Percentiles rank a stretch among this genome's conserved stretches.
Conservation (phyloP, 169 alveolate species). For the Theileria annulata region DNA sequence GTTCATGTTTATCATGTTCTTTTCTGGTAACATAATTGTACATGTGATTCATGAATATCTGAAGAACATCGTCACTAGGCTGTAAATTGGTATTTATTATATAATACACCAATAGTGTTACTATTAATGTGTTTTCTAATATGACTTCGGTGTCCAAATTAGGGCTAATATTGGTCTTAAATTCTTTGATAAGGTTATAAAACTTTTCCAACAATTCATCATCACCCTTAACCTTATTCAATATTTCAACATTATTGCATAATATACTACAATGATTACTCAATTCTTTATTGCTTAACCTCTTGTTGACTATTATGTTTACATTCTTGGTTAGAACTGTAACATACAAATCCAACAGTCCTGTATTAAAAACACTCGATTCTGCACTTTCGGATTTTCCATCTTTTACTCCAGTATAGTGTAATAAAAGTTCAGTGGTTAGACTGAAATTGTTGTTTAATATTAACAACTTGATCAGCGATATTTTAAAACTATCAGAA, state of each 20-base stretch:
- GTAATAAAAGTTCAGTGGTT: neutral
- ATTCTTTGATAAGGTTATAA: neutral
- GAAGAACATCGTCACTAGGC: neutral
- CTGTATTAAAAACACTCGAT: neutral
- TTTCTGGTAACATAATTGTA: neutral
- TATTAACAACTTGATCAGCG: neutral
- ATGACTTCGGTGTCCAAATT: neutral
- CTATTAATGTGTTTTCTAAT: neutral
- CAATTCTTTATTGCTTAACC: neutral
- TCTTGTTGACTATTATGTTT: neutral
- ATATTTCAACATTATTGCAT: neutral
- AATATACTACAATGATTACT: neutral
- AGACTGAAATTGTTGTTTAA: neutral
- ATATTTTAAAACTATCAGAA: neutral
- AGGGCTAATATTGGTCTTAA: neutral
- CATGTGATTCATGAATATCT: neutral
- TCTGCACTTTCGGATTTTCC: neutral
- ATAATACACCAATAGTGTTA: neutral
- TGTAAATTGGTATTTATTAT: no score
- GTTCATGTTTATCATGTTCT: neutral
- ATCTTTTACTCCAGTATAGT: neutral
- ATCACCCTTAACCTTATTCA: neutral
- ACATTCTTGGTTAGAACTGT: neutral
- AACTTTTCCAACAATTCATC: neutral
- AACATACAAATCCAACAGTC: neutral